phyloP scores from a whole-genome alignment of 352 stramenopile species.

The Blastocystis sp. region DNA sequence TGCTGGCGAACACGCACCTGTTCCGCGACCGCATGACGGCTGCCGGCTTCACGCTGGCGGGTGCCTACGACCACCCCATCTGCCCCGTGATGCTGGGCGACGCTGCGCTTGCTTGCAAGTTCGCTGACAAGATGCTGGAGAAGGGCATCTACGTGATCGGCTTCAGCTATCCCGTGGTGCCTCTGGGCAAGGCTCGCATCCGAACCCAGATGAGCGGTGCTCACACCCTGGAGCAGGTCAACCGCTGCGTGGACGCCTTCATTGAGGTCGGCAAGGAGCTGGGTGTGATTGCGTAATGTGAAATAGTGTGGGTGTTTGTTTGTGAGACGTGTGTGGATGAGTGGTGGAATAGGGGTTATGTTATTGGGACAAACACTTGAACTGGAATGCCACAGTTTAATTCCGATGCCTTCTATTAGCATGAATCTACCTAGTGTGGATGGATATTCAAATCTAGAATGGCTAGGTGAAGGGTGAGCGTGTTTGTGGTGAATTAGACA shows the following conservation, averaged over 20 bases:
- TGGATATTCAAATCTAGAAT: too few species aligned
- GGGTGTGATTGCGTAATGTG: slow-evolving; percentile 70
- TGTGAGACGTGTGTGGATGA: background rate
- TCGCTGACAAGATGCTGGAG: slow-evolving; percentile 86
- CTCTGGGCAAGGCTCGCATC: slow-evolving; percentile 85
- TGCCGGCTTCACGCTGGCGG: slow-evolving; percentile 84
- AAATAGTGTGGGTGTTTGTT: slow-evolving; percentile 22
- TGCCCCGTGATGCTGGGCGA: slow-evolving; percentile 86
- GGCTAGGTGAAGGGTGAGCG: too few species aligned
- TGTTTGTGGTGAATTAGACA: too few species aligned
- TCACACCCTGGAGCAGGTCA: slow-evolving; percentile 84
- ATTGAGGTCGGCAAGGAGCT: slow-evolving; percentile 81
- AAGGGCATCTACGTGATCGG: slow-evolving; percentile 88
- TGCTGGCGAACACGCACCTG: slow-evolving; percentile 82
- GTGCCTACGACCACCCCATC: slow-evolving; percentile 81
- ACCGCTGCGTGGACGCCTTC: slow-evolving; percentile 85
- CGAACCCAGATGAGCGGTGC: slow-evolving; percentile 85
- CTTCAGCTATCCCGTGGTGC: slow-evolving; percentile 88
- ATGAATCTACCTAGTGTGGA: too few species aligned
- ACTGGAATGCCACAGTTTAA: too few species aligned
- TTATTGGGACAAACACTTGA: too few species aligned
- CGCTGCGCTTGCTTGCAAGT: slow-evolving; percentile 80
- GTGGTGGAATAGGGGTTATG: too few species aligned
- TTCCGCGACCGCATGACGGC: slow-evolving; percentile 85
- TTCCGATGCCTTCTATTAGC: too few species aligned